Conservation (phyloP, 345 rosid species). For the Adansonia digitata region DNA sequence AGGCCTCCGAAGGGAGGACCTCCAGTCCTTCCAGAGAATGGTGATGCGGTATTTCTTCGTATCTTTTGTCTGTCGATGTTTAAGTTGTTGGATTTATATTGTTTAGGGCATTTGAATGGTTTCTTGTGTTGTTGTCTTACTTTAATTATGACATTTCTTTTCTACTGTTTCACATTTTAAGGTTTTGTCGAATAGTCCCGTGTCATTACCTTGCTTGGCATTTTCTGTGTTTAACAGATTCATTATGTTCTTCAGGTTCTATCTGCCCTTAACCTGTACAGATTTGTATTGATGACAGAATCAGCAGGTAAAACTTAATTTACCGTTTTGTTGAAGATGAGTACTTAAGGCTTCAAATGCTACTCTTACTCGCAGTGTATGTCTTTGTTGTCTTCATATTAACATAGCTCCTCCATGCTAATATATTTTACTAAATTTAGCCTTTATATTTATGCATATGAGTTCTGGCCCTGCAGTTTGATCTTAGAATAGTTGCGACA, state of each 20-base stretch:
- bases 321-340: neutral
- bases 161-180: neutral
- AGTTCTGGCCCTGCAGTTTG: neutral
- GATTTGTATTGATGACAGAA: conserved; percentile 56
- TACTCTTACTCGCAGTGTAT: neutral
- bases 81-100: neutral
- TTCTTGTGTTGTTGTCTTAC: neutral
- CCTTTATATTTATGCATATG: neutral
- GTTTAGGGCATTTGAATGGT: neutral
- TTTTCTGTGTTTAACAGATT: neutral
- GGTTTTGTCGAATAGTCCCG: neutral
- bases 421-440: neutral
- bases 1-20: conserved; percentile 81
- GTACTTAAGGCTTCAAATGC: neutral
- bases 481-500: neutral
- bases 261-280: conserved; percentile 81
- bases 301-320: conserved; percentile 48
- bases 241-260: conserved; percentile 50
- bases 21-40: conserved; percentile 68
- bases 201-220: neutral
- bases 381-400: neutral
- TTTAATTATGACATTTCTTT: neutral
- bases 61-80: neutral
- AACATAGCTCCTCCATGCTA: neutral
- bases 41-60: conserved; percentile 55